A percentile compares a stretch with the other conserved stretches of the same genome.
Conservation (phyloP, 306 rosid species). For the Nissolia schottii region DNA sequence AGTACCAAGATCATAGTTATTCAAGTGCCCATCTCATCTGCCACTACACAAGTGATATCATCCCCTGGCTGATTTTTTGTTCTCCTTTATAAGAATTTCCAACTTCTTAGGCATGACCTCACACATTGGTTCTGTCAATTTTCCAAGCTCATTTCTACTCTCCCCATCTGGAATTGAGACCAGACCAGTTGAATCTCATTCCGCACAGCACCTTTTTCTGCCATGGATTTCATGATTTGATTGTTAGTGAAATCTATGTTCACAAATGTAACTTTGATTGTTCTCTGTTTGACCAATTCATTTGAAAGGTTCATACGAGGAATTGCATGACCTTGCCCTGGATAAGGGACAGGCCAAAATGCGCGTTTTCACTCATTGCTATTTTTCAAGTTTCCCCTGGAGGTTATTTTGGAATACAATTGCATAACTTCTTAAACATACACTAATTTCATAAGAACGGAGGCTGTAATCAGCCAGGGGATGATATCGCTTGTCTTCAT, state of each 20-base stretch:
- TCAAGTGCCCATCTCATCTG: slow-evolving; percentile 45
- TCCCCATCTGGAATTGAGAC: slow-evolving; percentile 51
- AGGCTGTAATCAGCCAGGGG: too few species aligned
- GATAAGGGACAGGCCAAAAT: slow-evolving; percentile 26
- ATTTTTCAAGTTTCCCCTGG: neutral
- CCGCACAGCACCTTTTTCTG: too few species aligned
- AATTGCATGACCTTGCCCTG: slow-evolving; percentile 42
- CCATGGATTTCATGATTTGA: too few species aligned
- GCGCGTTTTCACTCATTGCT: slow-evolving; percentile 30
- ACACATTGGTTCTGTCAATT: slow-evolving; percentile 1
- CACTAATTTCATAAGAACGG: too few species aligned
- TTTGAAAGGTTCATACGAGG: too few species aligned
- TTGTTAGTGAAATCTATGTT: slow-evolving; percentile 22
- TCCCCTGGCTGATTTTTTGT: slow-evolving; percentile 15
- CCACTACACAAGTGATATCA: slow-evolving; percentile 32
- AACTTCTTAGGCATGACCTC: slow-evolving; percentile 40
- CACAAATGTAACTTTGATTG: too few species aligned
- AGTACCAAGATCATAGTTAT: slow-evolving; percentile 25
- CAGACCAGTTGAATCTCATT: slow-evolving; percentile 26
- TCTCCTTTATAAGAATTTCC: slow-evolving; percentile 38
- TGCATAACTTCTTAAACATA: neutral
- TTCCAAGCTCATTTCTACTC: slow-evolving; percentile 28
- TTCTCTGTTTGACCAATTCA: too few species aligned
- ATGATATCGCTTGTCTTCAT: neutral
- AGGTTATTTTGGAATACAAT: neutral